phyloP scores from a whole-genome alignment of 306 rosid genomes.

The Quercus gilva region DNA sequence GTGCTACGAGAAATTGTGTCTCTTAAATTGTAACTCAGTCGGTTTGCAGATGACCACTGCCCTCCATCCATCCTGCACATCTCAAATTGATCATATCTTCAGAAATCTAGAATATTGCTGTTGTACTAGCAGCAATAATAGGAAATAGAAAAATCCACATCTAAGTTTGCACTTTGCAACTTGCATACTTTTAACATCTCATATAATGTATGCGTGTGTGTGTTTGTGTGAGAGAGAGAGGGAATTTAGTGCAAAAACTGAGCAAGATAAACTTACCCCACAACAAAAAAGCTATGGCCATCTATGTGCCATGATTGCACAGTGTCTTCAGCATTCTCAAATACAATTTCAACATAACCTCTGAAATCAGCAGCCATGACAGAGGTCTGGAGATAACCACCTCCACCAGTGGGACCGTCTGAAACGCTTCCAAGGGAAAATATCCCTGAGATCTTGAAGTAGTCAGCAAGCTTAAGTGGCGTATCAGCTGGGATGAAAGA shows the following conservation, averaged over 20 bases:
- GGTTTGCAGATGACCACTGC: conserved; percentile 64
- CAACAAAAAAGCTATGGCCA: conserved; percentile 77
- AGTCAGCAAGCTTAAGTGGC: conserved; percentile 82
- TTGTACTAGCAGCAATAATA: neutral
- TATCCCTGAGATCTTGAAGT: conserved; percentile 75
- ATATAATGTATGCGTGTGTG: neutral
- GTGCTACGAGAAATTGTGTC: conserved; percentile 79
- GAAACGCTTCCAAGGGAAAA: conserved; percentile 63
- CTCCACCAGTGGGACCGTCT: conserved; percentile 55
- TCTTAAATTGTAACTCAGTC: conserved; percentile 59
- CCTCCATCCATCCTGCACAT: conserved; percentile 83
- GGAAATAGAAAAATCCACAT: neutral
- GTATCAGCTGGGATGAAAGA: conserved; percentile 77
- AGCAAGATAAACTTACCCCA: conserved; percentile 51
- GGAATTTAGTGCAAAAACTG: neutral
- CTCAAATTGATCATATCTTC: neutral
- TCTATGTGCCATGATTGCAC: conserved; percentile 83
- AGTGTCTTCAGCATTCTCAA: conserved; percentile 69
- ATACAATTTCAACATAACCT: conserved; percentile 60
- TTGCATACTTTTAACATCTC: neutral
- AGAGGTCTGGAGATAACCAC: conserved; percentile 68
- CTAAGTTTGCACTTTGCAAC: neutral
- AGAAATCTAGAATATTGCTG: neutral
- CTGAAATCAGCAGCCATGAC: conserved; percentile 77
- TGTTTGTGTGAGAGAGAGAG: neutral